These are phyloP conservation scores for Artemisia tridentata DNA, from an alignment of 129 eudicot genomes.

Conservation along the genomic window DNA sequence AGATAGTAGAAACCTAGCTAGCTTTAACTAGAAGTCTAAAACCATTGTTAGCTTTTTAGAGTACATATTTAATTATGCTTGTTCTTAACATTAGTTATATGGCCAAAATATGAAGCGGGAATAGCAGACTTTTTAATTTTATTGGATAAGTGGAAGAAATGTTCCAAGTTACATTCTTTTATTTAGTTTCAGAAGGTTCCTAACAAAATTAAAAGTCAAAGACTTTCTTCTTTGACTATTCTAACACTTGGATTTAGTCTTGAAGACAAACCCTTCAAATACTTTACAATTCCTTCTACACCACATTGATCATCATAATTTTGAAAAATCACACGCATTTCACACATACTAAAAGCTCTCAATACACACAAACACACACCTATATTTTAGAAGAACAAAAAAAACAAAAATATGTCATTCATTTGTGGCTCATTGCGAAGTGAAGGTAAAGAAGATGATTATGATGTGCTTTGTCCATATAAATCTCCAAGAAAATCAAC, in stretches of 20 bases:
- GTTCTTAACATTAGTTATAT: not conserved
- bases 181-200: constrained; percentile 26
- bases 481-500: constrained; percentile 25
- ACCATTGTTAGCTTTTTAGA: not conserved
- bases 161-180: not conserved
- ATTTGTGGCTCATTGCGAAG: constrained; percentile 37
- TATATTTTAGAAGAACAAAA: constrained; percentile 3
- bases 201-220: constrained; percentile 24
- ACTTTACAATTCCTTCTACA: constrained; percentile 10
- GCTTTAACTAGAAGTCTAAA: not conserved
- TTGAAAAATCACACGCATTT: constrained; percentile 16
- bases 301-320: constrained; percentile 19
- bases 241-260: constrained; percentile 35
- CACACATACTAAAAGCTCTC: constrained; percentile 17
- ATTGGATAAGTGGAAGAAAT: constrained; percentile 4
- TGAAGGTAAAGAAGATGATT: constrained; percentile 31
- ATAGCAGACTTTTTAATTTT: not conserved
- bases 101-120: not conserved
- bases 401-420: constrained; percentile 24
- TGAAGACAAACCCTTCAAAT: constrained; percentile 26
- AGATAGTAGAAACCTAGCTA: too few species aligned
- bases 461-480: constrained; percentile 33
- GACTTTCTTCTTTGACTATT: constrained; percentile 31
- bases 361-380: not conserved
- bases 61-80: too few species aligned